Conservation (phyloP, 345 rosid genomes). For the Populus pruinosa region DNA sequence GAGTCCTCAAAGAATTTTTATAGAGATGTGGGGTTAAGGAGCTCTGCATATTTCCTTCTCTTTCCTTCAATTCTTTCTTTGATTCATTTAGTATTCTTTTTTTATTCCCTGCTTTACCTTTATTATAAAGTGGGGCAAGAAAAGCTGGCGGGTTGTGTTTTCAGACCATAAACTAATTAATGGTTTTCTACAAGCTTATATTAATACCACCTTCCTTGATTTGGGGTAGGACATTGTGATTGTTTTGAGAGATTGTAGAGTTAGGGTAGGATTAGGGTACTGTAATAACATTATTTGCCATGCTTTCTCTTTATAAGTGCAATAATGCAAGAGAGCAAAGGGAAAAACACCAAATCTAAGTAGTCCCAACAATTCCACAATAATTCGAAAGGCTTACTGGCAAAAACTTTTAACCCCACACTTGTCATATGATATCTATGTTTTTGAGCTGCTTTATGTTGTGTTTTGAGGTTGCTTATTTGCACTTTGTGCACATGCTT, state of each 20-base stretch:
- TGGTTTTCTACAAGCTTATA: neutral
- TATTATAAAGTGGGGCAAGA: slow-evolving; percentile 48
- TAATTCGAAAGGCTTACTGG: neutral
- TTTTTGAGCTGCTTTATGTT: neutral
- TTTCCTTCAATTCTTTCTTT: slow-evolving; percentile 14
- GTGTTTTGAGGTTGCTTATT: neutral
- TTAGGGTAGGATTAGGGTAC: slow-evolving; percentile 13
- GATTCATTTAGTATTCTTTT: slow-evolving; percentile 28
- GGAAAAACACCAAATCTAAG: neutral
- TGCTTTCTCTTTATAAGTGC: neutral
- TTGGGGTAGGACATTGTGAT: slow-evolving; percentile 12
- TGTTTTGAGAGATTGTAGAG: slow-evolving; percentile 5
- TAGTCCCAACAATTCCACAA: neutral
- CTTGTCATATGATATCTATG: neutral
- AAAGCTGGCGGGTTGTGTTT: slow-evolving; percentile 17
- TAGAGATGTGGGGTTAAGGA: slow-evolving; percentile 38
- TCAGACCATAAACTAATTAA: slow-evolving; percentile 17
- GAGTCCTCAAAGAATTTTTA: slow-evolving; percentile 27
- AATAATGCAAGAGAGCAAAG: neutral
- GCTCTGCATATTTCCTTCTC: slow-evolving; percentile 32
- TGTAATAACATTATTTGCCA: neutral
- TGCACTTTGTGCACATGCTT: slow-evolving; percentile 6
- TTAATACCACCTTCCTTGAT: slow-evolving; percentile 13
- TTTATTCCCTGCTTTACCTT: slow-evolving; percentile 43
- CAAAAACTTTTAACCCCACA: neutral